Evolutionary conservation across 1,139 yeast genomes (phyloP).

Genomic region (Pichiaceae sp.): DNA sequence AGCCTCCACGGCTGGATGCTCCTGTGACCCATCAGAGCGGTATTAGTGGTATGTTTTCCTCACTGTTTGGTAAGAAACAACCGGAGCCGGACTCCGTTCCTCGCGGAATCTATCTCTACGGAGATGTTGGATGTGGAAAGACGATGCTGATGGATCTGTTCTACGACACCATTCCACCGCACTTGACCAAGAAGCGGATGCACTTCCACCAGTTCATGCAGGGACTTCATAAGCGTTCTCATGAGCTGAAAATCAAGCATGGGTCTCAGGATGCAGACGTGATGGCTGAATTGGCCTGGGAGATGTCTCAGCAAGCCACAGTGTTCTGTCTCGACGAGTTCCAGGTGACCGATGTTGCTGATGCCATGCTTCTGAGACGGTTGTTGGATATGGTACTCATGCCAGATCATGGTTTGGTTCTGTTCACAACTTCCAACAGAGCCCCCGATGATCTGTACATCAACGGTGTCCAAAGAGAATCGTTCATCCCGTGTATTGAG

Average conservation of each 20-base stretch:
- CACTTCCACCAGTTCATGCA: constrained; percentile 99
- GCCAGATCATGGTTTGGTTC: constrained; percentile 69
- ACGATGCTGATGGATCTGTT: constrained; percentile 97
- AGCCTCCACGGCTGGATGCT: constrained; percentile 44
- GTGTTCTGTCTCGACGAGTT: constrained; percentile 92
- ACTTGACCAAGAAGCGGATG: constrained; percentile 66
- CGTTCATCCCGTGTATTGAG: constrained; percentile 87
- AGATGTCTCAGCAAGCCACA: constrained; percentile 67
- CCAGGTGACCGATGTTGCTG: constrained; percentile 96
- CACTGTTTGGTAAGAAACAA: constrained; percentile 22
- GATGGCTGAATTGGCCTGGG: constrained; percentile 77
- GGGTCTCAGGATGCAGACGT: constrained; percentile 67
- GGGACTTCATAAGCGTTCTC: constrained; percentile 78
- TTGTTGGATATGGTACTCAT: constrained; percentile 53
- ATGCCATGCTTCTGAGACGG: constrained; percentile 88
- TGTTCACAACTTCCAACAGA: constrained; percentile 91
- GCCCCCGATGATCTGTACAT: constrained; percentile 90
- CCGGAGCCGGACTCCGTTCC: constrained; percentile 29
- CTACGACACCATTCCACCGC: constrained; percentile 70
- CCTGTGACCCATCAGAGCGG: constrained; percentile 31
- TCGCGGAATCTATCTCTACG: constrained; percentile 82
- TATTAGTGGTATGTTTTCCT: constrained; percentile 30
- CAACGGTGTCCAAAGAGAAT: constrained; percentile 87
- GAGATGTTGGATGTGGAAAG: constrained; percentile 98
- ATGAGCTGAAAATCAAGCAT: constrained; percentile 57